Base-by-base conservation (phyloP, 371 early-diverging fungal species). In the Vairimorpha ceranae region DNA sequence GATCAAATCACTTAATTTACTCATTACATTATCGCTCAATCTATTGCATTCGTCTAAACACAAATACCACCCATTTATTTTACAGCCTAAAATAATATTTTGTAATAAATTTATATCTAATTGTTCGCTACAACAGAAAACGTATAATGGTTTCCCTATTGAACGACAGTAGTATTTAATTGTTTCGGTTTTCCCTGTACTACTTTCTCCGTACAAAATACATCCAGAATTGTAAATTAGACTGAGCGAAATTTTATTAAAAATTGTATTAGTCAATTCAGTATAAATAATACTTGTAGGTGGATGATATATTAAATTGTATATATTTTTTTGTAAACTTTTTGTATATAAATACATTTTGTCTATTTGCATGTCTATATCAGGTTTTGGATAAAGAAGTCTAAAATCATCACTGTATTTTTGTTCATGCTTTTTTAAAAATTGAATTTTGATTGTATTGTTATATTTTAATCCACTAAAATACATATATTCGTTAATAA, bases 11-110 rank as follows among this genome's bases (percentile, higher is more conserved):
- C 94, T 93, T 2, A 96, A 93, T 32, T 95, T 94, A 27, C 93
- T 93, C 78, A 97, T 86, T 60, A 94, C 94, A 69, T 94, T 86
- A 84, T 93, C 93, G 80, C 93, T 93, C 76, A 97, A 84, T 70
- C 98, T 89, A 83, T 97, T 97, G 85, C 96, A 97, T 84, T 97
- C 97, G 85, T 96, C 98, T 81, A 96, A 95, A 85, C 95, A 94
- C 69, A 96, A 93, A 93, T 93, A 96, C 0, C 94, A 94, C 36
- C 95, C 95, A 10, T 93, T 95, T 80, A 91, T 92, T 80, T 91
- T 93, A 72, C 95, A 87, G 76, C 96, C 97, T 74, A 92, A 88
- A 78, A 98, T 97, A 71, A 98, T 96, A 82, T 96, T 92, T 56
- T 94, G 93, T 92, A 98, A 93, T 29, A 96, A 93, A 82, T 92